A percentile compares a stretch with the other conserved stretches of the same genome.
phyloP scores from a whole-genome alignment of 257 asterid species.

The Solanum lignicaule region DNA sequence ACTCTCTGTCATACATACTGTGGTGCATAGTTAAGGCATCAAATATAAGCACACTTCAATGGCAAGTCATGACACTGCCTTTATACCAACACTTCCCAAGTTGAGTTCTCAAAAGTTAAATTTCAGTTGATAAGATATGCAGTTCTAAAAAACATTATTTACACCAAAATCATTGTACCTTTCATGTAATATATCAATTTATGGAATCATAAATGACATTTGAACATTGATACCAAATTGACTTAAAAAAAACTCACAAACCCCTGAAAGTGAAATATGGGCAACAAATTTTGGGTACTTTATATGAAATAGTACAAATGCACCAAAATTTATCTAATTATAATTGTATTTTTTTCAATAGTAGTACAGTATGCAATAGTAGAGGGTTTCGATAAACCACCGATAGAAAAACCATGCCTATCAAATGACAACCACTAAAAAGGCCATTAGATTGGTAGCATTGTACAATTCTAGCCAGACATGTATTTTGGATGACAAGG shows the following conservation, averaged over 20 bases:
- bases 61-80: not conserved
- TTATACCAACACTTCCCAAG: not conserved
- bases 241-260: not conserved
- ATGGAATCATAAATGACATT: not conserved
- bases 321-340: not conserved
- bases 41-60: not conserved
- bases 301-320: not conserved
- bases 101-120: not conserved
- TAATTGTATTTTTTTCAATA: not conserved
- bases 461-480: not conserved
- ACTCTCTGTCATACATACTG: conserved; percentile 79
- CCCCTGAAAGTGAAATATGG: not conserved
- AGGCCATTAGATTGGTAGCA: not conserved
- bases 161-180: not conserved
- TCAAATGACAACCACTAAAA: not conserved
- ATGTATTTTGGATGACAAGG: not conserved
- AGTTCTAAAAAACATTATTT: not conserved
- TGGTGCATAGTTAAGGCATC: conserved; percentile 34
- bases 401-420: not conserved
- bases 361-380: not conserved
- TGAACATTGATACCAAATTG: not conserved
- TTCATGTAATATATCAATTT: not conserved
- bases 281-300: not conserved
- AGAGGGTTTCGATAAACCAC: not conserved
- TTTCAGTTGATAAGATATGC: not conserved